phyloP scores from a whole-genome alignment of 176 grass and related monocot genomes.

The Triticum timopheevii region DNA sequence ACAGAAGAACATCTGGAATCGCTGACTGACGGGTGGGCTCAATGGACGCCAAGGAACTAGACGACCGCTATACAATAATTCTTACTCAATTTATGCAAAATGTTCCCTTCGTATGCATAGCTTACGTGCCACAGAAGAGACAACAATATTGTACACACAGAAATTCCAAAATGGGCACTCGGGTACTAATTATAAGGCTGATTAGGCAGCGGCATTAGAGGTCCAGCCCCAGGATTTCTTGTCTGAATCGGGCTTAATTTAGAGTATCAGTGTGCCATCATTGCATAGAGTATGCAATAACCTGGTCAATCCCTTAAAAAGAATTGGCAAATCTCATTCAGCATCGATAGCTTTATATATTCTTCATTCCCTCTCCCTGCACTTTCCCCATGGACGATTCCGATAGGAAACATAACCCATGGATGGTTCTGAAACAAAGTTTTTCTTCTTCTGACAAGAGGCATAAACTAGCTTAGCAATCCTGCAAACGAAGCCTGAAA shows the following conservation, averaged over 20 bases:
- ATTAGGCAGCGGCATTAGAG: conserved; percentile 7
- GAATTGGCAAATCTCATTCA: conserved; percentile 19
- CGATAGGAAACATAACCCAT: conserved; percentile 21
- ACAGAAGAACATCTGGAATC: background rate
- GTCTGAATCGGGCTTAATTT: conserved; percentile 31
- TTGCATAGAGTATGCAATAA: background rate
- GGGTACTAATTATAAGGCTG: conserved; percentile 10
- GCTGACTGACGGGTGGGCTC: background rate
- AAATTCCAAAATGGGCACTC: conserved; percentile 30
- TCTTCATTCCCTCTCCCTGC: conserved; percentile 28
- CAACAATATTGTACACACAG: background rate
- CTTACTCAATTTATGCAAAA: background rate
- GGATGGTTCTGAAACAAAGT: background rate
- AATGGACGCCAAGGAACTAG: background rate
- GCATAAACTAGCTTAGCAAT: background rate
- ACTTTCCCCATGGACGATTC: conserved; percentile 37
- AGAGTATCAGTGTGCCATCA: conserved; percentile 24
- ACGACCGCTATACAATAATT: background rate
- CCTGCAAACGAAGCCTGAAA: background rate
- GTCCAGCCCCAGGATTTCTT: conserved; percentile 3
- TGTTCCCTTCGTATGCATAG: background rate
- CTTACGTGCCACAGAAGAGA: background rate
- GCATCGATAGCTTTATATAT: conserved; percentile 38
- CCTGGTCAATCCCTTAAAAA: conserved; percentile 34
- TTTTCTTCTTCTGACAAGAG: background rate